These are phyloP conservation scores for Canariomyces notabilis DNA, from an alignment of 2,329 filamentous ascomycete species.

Conservation along the genomic window DNA sequence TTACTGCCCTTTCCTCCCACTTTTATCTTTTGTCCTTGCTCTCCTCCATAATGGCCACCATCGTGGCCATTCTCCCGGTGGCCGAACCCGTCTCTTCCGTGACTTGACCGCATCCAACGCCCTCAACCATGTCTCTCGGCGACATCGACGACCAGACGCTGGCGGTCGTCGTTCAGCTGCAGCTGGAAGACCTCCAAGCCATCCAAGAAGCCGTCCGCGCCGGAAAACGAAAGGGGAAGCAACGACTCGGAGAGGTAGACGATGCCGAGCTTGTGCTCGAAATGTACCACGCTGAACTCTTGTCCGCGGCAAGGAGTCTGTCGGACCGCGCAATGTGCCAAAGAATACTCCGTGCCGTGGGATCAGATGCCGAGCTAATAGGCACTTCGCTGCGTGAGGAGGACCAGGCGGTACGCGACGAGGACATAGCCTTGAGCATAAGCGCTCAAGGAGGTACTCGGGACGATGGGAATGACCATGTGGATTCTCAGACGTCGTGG, in stretches of 20 bases:
- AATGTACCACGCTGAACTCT: conserved; percentile 16
- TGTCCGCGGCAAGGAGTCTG: background rate
- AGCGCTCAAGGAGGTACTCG: background rate
- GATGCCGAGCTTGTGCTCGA: conserved; percentile 16
- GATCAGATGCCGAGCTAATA: conserved; percentile 13
- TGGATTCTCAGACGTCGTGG: background rate
- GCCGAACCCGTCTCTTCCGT: background rate
- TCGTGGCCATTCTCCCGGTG: background rate
- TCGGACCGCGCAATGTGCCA: conserved; percentile 17
- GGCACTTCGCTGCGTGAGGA: conserved; percentile 7
- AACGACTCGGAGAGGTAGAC: conserved; percentile 10
- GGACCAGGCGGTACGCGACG: conserved; percentile 13
- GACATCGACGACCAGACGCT: background rate
- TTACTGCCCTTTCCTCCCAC: no score
- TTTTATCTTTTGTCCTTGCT: no score
- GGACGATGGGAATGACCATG: background rate
- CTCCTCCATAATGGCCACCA: background rate
- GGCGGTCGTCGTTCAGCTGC: conserved; percentile 15
- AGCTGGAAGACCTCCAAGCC: conserved; percentile 20
- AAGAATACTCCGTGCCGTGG: conserved; percentile 22
- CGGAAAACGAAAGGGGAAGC: conserved; percentile 19
- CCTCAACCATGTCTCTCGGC: background rate
- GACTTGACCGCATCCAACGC: background rate
- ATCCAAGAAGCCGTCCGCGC: background rate
- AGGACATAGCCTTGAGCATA: conserved; percentile 11